Base-by-base conservation (phyloP, 2,329 filamentous ascomycete species). In the Venturia nashicola region DNA sequence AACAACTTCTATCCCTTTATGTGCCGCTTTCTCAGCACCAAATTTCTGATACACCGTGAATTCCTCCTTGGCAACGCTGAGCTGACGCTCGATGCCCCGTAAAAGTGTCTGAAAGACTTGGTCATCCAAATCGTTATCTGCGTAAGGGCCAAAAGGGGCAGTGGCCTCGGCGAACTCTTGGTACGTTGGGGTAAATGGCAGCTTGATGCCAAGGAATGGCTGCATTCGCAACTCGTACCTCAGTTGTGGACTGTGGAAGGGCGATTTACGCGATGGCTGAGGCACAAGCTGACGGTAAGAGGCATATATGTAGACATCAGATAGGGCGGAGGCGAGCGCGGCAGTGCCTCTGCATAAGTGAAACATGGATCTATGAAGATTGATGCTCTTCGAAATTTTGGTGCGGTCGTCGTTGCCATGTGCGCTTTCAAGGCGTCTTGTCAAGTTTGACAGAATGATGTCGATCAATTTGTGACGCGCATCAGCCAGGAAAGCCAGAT, bases 201-300 rank as follows among this genome's bases (percentile, higher is more conserved):
- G 18, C 1, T 90, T 79, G 64, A 96, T 82, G 8, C 78, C 73
- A 0, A 87, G 78, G 70, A 95, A 96, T 0, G 91, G 90, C 70
- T 88, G 89, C 90, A 96, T 94, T 65, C 92, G 88, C 11, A 95
- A 77, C 68, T 94, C 88, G 72, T 94, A 92, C 14, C 90, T 85
- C 5, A 91, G 77, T 40, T 79, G 75, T 65, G 88, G 83, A 18
- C 82, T 83, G 64, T 86, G 84, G 72, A 91, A 95, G 0, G 87
- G 86, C 1, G 84, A 39, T 23, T 55, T 46, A 14, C 6, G 77
- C 0, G 74, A 73, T 5, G 79, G 82, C 0, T 76, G 65, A 61
- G 78, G 75, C 68, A 91, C 68, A 39, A 83, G 69, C 0, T 72
- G 68, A 7, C 88, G 78, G 9, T 88, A 86, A 36, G 79, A 72